Evolutionary conservation across 495 filamentous ascomycete species (phyloP).

Genomic region (Chaetomidium leptoderma): DNA sequence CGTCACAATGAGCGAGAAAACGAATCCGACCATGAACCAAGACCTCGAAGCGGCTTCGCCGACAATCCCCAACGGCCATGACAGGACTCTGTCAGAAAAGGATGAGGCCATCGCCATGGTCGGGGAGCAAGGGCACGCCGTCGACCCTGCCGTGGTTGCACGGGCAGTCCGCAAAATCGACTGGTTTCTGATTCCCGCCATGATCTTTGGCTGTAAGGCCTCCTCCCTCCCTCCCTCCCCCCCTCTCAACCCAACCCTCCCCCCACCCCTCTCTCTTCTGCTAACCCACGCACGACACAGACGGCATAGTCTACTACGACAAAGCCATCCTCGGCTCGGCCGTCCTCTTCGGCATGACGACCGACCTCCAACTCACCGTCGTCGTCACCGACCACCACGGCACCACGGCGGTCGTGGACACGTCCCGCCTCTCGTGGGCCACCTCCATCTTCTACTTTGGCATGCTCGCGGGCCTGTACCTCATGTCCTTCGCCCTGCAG

Average conservation of each 20-base stretch:
- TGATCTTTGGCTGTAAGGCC: conserved; percentile 55
- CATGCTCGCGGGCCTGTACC: conserved; percentile 68
- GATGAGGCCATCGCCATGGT: conserved; percentile 40
- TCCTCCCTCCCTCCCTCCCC: background rate
- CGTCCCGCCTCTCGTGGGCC: conserved; percentile 65
- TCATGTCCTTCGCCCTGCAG: conserved; percentile 65
- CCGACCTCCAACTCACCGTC: conserved; percentile 56
- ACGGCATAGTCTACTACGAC: conserved; percentile 75
- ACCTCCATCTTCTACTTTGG: conserved; percentile 78
- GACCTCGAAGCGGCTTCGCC: conserved; percentile 6
- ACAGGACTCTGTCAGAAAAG: conserved; percentile 7
- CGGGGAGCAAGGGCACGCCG: conserved; percentile 31
- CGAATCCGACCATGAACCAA: background rate
- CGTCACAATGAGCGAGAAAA: conserved; percentile 2
- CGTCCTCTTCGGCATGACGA: conserved; percentile 69
- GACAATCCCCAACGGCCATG: background rate
- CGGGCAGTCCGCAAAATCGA: conserved; percentile 70
- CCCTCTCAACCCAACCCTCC: background rate
- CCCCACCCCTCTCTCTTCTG: background rate
- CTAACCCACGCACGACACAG: conserved; percentile 20
- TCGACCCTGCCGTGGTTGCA: conserved; percentile 50
- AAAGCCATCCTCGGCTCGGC: conserved; percentile 74
- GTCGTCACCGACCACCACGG: conserved; percentile 45
- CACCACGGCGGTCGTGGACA: conserved; percentile 53
- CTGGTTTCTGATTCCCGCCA: conserved; percentile 63